A percentile compares a stretch with the other conserved stretches of the same genome.
Conservation (phyloP, 2,329 filamentous ascomycete species). For the Epichloe baconii region DNA sequence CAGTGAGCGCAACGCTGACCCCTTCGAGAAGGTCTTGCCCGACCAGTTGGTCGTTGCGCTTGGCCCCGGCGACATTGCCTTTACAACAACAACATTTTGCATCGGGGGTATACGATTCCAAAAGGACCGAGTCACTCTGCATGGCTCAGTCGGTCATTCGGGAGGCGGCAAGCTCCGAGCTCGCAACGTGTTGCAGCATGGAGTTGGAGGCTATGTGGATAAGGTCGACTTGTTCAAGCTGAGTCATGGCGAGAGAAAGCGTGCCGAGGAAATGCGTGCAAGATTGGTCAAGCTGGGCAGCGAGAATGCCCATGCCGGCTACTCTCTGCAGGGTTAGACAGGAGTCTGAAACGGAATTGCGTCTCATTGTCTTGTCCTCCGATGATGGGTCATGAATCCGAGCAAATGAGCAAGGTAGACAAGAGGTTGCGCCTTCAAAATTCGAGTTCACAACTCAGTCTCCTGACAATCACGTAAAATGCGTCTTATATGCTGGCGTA, state of each 20-base stretch:
- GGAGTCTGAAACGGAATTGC: no score
- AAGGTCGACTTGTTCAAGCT: slow-evolving; percentile 41
- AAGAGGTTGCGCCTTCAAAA: no score
- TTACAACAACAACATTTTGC: slow-evolving; percentile 82
- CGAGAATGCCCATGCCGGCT: slow-evolving; percentile 49
- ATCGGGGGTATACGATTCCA: slow-evolving; percentile 50
- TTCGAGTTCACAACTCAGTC: no score
- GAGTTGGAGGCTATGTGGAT: slow-evolving; percentile 53
- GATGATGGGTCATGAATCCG: no score
- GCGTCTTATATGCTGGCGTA: no score
- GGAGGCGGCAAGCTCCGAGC: slow-evolving; percentile 43
- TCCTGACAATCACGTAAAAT: no score
- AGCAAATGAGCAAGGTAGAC: no score
- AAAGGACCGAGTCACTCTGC: slow-evolving; percentile 55
- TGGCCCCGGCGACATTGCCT: slow-evolving; percentile 64
- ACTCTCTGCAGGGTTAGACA: slow-evolving; percentile 40
- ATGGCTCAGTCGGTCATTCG: slow-evolving; percentile 56
- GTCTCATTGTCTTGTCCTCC: no score
- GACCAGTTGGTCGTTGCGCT: slow-evolving; percentile 54
- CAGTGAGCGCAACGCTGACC: slow-evolving; percentile 52
- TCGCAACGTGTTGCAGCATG: slow-evolving; percentile 64
- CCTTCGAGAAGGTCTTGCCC: slow-evolving; percentile 48
- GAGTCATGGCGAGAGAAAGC: slow-evolving; percentile 26
- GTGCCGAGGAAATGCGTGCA: slow-evolving; percentile 51
- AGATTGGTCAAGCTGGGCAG: slow-evolving; percentile 49